Base-by-base conservation (phyloP, 192 early-diverging fungal species). In the Nowakowskiella sp. region DNA sequence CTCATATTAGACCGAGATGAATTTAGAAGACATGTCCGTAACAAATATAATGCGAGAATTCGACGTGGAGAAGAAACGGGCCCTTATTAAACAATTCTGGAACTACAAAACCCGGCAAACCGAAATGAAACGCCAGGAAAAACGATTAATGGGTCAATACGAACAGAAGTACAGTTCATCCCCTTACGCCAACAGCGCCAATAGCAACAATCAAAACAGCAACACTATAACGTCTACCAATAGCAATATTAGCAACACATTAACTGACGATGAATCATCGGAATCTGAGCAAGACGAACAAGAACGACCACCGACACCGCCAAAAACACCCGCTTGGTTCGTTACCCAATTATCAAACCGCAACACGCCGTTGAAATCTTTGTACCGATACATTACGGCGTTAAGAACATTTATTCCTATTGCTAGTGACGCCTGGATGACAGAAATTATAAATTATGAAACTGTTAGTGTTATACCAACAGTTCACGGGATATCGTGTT, bases 361-460 rank as follows among this genome's bases (percentile, higher is more conserved):
- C 44, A 67, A 67, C 42, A 67, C 49, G 6, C 53, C 65, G 7
- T 47, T 67, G 23, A 67, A 67, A 31, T 47, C 60, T 0, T 51
- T 67, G 29, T 58, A 39, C 42, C 65, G 65, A 9, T 57, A 58
- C 27, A 31, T 67, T 24, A 63, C 65, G 9, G 53, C 53, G 8
- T 53, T 67, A 8, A 53, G 65, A 8, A 51, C 59, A 27, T 29
- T 55, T 8, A 31, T 67, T 13, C 54, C 60, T 8, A 51, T 64
- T 25, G 27, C 31, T 5, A 51, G 47, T 0, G 25, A 48, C 25
- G 27, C 5, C 24, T 67, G n/a, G n/a, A n/a, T n/a, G n/a, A n/a
- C n/a, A n/a, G n/a, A n/a, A n/a, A n/a, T n/a, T n/a, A n/a, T n/a
- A n/a, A n/a, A n/a, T n/a, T n/a, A n/a, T n/a, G n/a, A n/a, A n/a